phyloP scores from a whole-genome alignment of 176 grass and related monocot genomes.

The Puccinellia tenuiflora region DNA sequence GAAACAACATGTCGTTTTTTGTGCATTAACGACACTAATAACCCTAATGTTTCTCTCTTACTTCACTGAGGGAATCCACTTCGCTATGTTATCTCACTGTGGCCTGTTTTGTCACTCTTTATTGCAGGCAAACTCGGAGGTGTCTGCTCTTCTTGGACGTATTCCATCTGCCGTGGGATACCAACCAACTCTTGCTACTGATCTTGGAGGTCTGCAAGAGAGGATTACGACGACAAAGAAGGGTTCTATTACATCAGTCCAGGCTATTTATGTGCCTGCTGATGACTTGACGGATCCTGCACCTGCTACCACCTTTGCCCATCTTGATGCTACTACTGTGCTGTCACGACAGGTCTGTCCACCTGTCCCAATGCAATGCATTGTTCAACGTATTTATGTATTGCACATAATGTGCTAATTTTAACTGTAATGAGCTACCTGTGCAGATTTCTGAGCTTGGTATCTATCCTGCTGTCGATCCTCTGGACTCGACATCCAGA shows the following conservation, averaged over 20 bases:
- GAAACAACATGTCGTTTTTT: background rate
- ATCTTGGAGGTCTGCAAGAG: conserved; percentile 96
- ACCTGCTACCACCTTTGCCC: conserved; percentile 89
- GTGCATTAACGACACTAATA: background rate
- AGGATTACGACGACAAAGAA: conserved; percentile 91
- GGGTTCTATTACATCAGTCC: conserved; percentile 93
- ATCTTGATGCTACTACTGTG: conserved; percentile 97
- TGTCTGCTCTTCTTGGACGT: conserved; percentile 95
- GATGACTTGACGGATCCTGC: conserved; percentile 99
- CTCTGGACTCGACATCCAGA: conserved; percentile 88
- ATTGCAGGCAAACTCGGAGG: conserved; percentile 85
- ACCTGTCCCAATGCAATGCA: background rate
- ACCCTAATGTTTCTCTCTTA: background rate
- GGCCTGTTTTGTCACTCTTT: background rate
- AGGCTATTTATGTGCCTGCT: conserved; percentile 98
- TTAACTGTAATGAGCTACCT: conserved; percentile 11
- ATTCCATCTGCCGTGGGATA: conserved; percentile 98
- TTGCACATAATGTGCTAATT: background rate
- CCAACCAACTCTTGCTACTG: conserved; percentile 93
- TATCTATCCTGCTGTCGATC: conserved; percentile 90
- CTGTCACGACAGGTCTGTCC: conserved; percentile 76
- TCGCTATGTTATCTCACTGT: background rate
- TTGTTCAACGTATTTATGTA: no score
- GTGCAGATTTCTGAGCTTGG: conserved; percentile 90
- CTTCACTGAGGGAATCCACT: background rate